Percentiles rank a stretch among this genome's conserved stretches.
phyloP scores from a whole-genome alignment of 768 basidiomycete genomes.

The Suillus subluteus region DNA sequence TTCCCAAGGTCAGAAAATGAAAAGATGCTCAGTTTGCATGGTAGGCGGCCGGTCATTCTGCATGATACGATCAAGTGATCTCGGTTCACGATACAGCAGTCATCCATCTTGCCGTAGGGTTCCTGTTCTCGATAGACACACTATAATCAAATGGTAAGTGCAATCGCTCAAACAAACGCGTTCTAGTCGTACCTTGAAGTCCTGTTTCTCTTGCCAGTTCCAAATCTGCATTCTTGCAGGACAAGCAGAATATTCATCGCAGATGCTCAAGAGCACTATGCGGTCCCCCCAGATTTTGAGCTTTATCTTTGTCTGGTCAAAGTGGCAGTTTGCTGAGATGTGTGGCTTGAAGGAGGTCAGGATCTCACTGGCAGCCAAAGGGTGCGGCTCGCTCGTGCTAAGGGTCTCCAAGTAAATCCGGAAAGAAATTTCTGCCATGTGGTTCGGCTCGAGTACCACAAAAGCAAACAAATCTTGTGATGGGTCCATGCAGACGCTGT shows the following conservation, averaged over 20 bases:
- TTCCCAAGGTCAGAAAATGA: slow-evolving; percentile 4
- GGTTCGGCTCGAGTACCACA: neutral
- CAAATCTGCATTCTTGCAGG: slow-evolving; percentile 4
- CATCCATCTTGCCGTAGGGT: slow-evolving; percentile 1
- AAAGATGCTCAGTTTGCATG: neutral
- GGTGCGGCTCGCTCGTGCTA: slow-evolving; percentile 5
- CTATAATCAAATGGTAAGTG: neutral
- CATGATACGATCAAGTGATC: slow-evolving; percentile 1
- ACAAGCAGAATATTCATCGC: neutral
- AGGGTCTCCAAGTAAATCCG: slow-evolving; percentile 5
- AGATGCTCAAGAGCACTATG: neutral
- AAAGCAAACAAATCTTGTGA: slow-evolving; percentile 4
- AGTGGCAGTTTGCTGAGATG: neutral
- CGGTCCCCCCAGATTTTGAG: slow-evolving; percentile 4
- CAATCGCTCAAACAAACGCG: neutral
- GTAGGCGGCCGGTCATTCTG: neutral
- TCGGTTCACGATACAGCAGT: neutral
- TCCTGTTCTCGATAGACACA: slow-evolving; percentile 4
- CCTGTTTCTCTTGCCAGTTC: slow-evolving; percentile 7
- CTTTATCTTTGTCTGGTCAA: neutral
- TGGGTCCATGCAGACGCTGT: neutral
- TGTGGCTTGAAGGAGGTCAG: slow-evolving; percentile 4
- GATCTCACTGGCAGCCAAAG: slow-evolving; percentile 4
- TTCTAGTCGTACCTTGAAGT: neutral
- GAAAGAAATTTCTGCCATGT: slow-evolving; percentile 3